Percentiles rank a stretch among this genome's conserved stretches.
phyloP scores from a whole-genome alignment of 495 filamentous ascomycete species.

The Penicillium argentinense region DNA sequence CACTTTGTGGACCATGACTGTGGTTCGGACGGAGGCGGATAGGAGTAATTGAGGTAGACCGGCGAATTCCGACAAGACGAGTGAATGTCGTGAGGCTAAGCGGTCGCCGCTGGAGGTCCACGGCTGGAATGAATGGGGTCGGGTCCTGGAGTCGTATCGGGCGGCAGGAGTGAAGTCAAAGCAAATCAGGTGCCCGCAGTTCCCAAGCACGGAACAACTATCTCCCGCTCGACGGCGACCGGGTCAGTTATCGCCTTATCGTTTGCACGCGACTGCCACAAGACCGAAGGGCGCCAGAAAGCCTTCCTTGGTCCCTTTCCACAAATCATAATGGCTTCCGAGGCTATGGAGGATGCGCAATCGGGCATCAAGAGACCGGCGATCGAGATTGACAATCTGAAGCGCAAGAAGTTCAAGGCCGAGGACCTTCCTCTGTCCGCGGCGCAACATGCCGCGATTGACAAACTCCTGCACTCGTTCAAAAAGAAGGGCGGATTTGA shows the following conservation, averaged over 20 bases:
- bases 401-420: conserved; percentile 73
- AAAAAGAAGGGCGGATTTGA: conserved; percentile 94
- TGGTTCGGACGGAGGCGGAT: conserved; percentile 18
- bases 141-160: conserved; percentile 24
- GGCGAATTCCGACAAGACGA: conserved; percentile 9
- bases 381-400: conserved; percentile 38
- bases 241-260: too few species aligned
- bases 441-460: conserved; percentile 71
- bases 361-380: conserved; percentile 25
- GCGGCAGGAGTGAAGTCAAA: conserved; percentile 29
- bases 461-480: conserved; percentile 74
- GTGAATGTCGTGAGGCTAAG: conserved; percentile 6
- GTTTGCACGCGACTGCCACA: conserved; percentile 28
- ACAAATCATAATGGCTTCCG: conserved; percentile 49
- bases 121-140: conserved; percentile 18
- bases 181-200: conserved; percentile 46
- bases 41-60: conserved; percentile 7
- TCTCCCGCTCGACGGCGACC: too few species aligned
- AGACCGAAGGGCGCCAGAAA: too few species aligned
- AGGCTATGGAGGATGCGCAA: conserved; percentile 35
- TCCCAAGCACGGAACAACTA: conserved; percentile 38
- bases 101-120: conserved; percentile 15
- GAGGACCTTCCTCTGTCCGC: conserved; percentile 77
- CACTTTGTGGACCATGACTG: conserved; percentile 69
- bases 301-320: conserved; percentile 8